A percentile compares a stretch with the other conserved stretches of the same genome.
Evolutionary conservation across 495 filamentous ascomycete species (phyloP).

Genomic region (Astrothelium macrocarpum): DNA sequence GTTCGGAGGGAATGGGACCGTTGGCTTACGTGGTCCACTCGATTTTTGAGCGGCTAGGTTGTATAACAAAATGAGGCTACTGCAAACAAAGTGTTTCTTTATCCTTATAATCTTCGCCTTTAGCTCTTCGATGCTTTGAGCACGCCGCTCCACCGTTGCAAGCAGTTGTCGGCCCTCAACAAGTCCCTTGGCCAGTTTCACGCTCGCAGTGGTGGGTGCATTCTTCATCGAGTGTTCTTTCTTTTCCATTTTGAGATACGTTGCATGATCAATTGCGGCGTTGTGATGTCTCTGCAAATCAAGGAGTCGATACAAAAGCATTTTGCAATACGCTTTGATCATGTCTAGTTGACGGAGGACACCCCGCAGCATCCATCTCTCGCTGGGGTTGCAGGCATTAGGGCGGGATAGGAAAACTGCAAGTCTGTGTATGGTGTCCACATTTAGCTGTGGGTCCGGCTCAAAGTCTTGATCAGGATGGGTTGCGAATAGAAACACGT

Average conservation of each 20-base stretch:
- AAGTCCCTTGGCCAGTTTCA: not conserved
- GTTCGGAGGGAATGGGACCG: not conserved
- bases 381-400: not conserved
- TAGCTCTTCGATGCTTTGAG: not conserved
- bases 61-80: not conserved
- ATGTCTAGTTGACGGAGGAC: not conserved
- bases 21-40: not conserved
- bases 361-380: not conserved
- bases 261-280: not conserved
- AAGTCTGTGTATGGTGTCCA: not conserved
- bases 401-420: not conserved
- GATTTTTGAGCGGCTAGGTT: not conserved
- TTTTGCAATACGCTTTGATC: not conserved
- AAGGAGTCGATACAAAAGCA: not conserved
- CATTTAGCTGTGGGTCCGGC: not conserved
- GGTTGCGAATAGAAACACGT: not conserved
- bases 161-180: not conserved
- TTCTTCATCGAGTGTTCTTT: not conserved
- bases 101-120: not conserved
- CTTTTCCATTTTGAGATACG: not conserved
- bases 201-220: not conserved
- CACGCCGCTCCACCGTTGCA: not conserved
- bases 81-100: not conserved
- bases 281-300: not conserved
- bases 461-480: not conserved